A percentile compares a stretch with the other conserved stretches of the same genome.
Evolutionary conservation across 2,329 filamentous ascomycete species (phyloP).

Genomic region (Fusarium sp.): DNA sequence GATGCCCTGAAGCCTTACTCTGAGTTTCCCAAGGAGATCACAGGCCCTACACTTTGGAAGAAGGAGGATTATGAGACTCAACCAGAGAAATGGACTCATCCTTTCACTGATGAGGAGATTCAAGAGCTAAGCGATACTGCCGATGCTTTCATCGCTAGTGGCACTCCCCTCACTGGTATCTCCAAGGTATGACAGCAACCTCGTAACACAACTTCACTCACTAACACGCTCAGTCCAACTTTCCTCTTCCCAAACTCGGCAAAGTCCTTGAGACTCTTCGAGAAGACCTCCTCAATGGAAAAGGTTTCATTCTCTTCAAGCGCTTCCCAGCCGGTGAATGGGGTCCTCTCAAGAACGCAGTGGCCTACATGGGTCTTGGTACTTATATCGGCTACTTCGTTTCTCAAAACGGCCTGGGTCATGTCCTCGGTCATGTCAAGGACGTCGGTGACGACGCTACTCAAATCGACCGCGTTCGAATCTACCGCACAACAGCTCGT

Average conservation of each 20-base stretch:
- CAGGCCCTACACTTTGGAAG: slow-evolving; percentile 79
- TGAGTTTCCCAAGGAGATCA: slow-evolving; percentile 76
- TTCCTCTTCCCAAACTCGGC: slow-evolving; percentile 56
- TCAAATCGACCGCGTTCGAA: slow-evolving; percentile 87
- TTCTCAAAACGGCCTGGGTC: slow-evolving; percentile 84
- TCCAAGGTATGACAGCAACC: slow-evolving; percentile 38
- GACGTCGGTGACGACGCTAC: slow-evolving; percentile 84
- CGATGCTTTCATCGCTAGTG: slow-evolving; percentile 74
- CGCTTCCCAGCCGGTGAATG: slow-evolving; percentile 81
- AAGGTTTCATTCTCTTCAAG: slow-evolving; percentile 92
- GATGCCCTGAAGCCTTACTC: slow-evolving; percentile 72
- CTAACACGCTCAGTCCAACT: slow-evolving; percentile 50
- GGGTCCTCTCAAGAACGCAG: slow-evolving; percentile 82
- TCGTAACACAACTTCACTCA: not conserved
- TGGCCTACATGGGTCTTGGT: slow-evolving; percentile 90
- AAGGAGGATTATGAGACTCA: slow-evolving; percentile 71
- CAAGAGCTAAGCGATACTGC: slow-evolving; percentile 73
- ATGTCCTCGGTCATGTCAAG: slow-evolving; percentile 90
- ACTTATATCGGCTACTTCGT: slow-evolving; percentile 90
- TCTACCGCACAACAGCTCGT: slow-evolving; percentile 84
- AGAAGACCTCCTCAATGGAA: slow-evolving; percentile 73
- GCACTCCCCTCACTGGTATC: slow-evolving; percentile 77
- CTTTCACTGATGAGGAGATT: slow-evolving; percentile 74
- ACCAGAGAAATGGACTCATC: slow-evolving; percentile 79
- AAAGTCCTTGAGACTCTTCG: slow-evolving; percentile 51